Evolutionary conservation across 441 rosid species (phyloP).

Genomic region (Euphorbia neoarborescens): DNA sequence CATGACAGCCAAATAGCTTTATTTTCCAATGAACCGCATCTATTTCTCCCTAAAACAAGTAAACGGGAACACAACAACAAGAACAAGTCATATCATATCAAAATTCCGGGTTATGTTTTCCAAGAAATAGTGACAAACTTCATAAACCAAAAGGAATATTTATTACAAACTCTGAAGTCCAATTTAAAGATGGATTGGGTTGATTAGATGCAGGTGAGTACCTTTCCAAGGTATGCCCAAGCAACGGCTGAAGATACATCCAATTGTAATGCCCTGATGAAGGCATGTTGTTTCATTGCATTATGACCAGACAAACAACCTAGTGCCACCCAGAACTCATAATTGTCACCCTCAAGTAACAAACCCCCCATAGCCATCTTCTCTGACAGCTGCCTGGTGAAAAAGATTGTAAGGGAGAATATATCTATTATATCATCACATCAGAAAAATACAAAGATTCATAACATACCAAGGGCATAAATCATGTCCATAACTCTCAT

Average conservation of each 20-base stretch:
- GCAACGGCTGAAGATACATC: constrained; percentile 77
- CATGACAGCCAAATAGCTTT: not conserved
- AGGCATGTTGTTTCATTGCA: constrained; percentile 77
- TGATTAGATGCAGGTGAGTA: constrained; percentile 22
- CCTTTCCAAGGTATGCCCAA: constrained; percentile 95
- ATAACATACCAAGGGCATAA: constrained; percentile 51
- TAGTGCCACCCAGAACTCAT: constrained; percentile 78
- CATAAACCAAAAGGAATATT: not conserved
- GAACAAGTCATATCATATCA: not conserved
- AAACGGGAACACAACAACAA: not conserved
- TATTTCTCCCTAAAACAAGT: not conserved
- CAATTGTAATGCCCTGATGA: constrained; percentile 82
- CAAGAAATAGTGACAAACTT: not conserved
- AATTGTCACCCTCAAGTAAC: constrained; percentile 70
- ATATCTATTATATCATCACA: constrained; percentile 18
- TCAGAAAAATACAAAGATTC: constrained; percentile 19
- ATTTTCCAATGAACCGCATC: not conserved
- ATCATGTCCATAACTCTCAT: constrained; percentile 26
- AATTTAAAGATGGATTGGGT: constrained; percentile 4
- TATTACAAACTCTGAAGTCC: not conserved
- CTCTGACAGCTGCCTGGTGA: constrained; percentile 77
- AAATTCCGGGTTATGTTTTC: not conserved
- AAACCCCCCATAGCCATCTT: constrained; percentile 88
- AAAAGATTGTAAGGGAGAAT: constrained; percentile 22
- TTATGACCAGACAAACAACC: constrained; percentile 61